Percentiles rank a stretch among this genome's conserved stretches.
These are phyloP conservation scores for Calamus simplicifolius DNA, from an alignment of 176 grass and related monocot genomes.

Conservation along the genomic window DNA sequence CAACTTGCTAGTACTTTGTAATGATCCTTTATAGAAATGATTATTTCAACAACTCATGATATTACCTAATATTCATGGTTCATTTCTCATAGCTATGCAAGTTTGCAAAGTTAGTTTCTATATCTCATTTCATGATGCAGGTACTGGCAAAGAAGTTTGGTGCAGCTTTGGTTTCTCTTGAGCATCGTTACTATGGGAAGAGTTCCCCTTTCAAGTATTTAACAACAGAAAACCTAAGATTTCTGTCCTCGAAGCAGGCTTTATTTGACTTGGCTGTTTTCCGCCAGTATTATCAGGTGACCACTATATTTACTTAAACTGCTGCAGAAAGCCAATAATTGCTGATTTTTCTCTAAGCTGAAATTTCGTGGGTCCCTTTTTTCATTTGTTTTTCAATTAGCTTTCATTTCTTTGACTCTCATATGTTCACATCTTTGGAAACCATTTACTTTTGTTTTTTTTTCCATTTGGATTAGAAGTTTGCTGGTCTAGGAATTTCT, in stretches of 20 bases:
- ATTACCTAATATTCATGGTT: too few species aligned
- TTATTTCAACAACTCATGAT: too few species aligned
- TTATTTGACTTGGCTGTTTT: slow-evolving; percentile 92
- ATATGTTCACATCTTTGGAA: too few species aligned
- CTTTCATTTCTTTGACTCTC: not conserved
- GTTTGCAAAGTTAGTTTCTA: slow-evolving; percentile 8
- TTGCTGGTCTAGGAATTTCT: too few species aligned
- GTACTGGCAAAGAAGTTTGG: slow-evolving; percentile 94
- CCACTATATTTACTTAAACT: too few species aligned
- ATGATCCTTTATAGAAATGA: too few species aligned
- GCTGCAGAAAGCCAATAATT: too few species aligned
- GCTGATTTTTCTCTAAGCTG: not conserved
- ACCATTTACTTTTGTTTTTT: too few species aligned
- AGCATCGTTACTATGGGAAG: slow-evolving; percentile 97
- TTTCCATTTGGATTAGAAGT: too few species aligned
- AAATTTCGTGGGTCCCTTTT: not conserved
- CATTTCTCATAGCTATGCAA: slow-evolving; percentile 2
- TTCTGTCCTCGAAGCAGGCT: slow-evolving; percentile 94
- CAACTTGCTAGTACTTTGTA: too few species aligned
- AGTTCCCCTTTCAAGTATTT: slow-evolving; percentile 75
- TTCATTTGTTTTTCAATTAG: not conserved
- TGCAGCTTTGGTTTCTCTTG: slow-evolving; percentile 70
- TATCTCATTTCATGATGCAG: slow-evolving; percentile 18
- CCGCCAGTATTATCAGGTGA: slow-evolving; percentile 77
- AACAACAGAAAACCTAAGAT: slow-evolving; percentile 64